These are phyloP conservation scores for Thermothelomyces thermophilus DNA, from an alignment of 2,329 filamentous ascomycete species.

Conservation along the genomic window DNA sequence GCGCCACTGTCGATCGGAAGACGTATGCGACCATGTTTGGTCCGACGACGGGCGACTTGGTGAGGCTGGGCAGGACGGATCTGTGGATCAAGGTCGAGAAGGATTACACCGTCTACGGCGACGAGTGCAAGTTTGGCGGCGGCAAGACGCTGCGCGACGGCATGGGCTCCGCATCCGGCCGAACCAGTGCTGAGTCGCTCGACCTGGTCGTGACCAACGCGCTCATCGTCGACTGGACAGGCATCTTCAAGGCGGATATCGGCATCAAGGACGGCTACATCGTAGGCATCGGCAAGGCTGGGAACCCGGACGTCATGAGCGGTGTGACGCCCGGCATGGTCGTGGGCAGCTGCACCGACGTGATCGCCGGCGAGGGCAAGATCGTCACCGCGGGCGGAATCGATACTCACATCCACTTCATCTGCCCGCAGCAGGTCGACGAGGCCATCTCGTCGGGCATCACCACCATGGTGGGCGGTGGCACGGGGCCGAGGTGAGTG, in stretches of 20 bases:
- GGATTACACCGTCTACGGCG: conserved; percentile 77
- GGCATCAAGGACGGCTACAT: conserved; percentile 85
- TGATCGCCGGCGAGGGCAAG: conserved; percentile 82
- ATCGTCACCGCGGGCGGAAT: conserved; percentile 88
- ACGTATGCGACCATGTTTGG: conserved; percentile 88
- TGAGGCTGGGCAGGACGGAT: conserved; percentile 75
- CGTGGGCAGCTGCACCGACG: conserved; percentile 82
- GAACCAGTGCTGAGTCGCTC: conserved; percentile 62
- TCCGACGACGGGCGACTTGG: conserved; percentile 79
- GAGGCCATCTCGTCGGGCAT: conserved; percentile 81
- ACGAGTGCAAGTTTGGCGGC: conserved; percentile 92
- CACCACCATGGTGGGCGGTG: conserved; percentile 85
- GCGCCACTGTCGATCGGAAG: conserved; percentile 65
- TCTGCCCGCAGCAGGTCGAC: conserved; percentile 84
- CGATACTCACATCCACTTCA: conserved; percentile 88
- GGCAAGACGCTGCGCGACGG: conserved; percentile 91
- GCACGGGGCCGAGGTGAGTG: conserved; percentile 74
- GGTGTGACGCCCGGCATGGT: conserved; percentile 73
- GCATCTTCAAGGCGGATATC: conserved; percentile 95
- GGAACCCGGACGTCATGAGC: conserved; percentile 96
- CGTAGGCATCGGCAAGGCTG: conserved; percentile 85
- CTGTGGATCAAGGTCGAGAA: conserved; percentile 87
- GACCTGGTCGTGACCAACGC: conserved; percentile 88
- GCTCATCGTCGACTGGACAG: conserved; percentile 81
- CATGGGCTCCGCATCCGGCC: conserved; percentile 86